Conservation (phyloP, 768 basidiomycete genomes). For the Sarcodon sp. region DNA sequence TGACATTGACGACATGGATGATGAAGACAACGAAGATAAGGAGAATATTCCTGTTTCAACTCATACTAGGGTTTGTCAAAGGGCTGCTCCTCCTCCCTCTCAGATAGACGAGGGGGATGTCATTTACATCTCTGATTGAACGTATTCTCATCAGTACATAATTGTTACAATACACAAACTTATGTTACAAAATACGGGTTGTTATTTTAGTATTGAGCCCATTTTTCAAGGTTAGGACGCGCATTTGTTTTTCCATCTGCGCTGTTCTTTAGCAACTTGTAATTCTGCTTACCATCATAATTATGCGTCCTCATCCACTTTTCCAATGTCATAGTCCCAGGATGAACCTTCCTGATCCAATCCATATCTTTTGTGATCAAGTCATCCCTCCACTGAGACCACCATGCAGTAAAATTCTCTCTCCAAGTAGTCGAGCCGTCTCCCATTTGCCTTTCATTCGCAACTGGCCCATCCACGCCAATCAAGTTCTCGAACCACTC, state of each 20-base stretch:
- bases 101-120: constrained; percentile 23
- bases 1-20: constrained; percentile 31
- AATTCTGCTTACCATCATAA: constrained; percentile 13
- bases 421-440: constrained; percentile 12
- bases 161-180: constrained; percentile 6
- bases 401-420: constrained; percentile 31
- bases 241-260: too few species aligned
- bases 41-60: constrained; percentile 45
- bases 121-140: constrained; percentile 43
- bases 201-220: too few species aligned
- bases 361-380: constrained; percentile 29
- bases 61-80: constrained; percentile 34
- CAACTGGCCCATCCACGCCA: constrained; percentile 11
- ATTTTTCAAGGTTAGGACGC: too few species aligned
- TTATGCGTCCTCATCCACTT: constrained; percentile 25
- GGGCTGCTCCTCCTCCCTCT: constrained; percentile 9
- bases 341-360: constrained; percentile 28
- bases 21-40: constrained; percentile 40
- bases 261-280: too few species aligned
- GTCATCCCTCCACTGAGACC: constrained; percentile 29
- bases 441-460: constrained; percentile 5
- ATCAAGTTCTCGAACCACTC: constrained; percentile 9
- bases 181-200: constrained; percentile 1
- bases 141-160: too few species aligned
- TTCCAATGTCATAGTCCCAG: constrained; percentile 21